phyloP scores from a whole-genome alignment of 1,284 basidiomycete species.

The Irpex sp. region DNA sequence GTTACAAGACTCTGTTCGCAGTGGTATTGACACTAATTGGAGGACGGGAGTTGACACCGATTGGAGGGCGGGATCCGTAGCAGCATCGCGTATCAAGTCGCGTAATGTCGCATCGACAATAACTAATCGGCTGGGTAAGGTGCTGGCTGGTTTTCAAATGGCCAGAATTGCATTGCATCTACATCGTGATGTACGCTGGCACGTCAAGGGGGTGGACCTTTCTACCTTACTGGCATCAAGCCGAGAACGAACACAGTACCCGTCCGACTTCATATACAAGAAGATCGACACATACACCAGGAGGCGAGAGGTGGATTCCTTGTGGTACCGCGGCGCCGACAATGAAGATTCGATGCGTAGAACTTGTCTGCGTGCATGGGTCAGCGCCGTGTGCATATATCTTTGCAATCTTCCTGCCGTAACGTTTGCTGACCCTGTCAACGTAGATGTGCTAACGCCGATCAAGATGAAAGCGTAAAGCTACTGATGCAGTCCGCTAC shows the following conservation, averaged over 20 bases:
- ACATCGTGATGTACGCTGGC: conserved; percentile 1
- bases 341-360: neutral
- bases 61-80: neutral
- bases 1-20: neutral
- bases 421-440: neutral
- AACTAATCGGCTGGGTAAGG: neutral
- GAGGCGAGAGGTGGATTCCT: neutral
- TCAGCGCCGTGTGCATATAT: conserved; percentile 6
- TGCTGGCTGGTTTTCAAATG: conserved; percentile 8
- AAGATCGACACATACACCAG: neutral
- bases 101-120: neutral
- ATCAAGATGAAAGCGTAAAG: neutral
- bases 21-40: neutral
- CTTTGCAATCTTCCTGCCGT: neutral
- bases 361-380: conserved; percentile 8
- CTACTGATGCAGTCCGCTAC: neutral
- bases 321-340: conserved; percentile 6
- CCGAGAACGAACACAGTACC: neutral
- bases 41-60: neutral
- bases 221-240: neutral
- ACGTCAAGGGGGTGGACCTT: conserved; percentile 7
- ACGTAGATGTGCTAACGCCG: neutral
- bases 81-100: neutral
- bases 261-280: conserved; percentile 2
- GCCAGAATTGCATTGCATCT: conserved; percentile 7